These are phyloP conservation scores for Paracoccidioides lutzii DNA, from an alignment of 2,329 filamentous ascomycete species.

Conservation along the genomic window DNA sequence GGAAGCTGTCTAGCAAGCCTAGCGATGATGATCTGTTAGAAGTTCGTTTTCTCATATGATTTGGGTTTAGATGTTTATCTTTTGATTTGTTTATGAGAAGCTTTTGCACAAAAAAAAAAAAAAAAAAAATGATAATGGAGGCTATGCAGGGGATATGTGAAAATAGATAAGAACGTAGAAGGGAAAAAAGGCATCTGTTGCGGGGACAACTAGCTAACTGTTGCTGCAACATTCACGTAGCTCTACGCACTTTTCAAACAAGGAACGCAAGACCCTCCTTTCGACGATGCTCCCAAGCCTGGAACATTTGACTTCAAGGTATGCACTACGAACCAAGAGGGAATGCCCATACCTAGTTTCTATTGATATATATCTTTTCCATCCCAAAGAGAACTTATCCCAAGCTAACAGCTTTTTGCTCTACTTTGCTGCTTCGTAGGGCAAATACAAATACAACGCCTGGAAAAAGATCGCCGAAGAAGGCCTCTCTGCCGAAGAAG, in stretches of 20 bases:
- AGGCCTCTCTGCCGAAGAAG: slow-evolving; percentile 48
- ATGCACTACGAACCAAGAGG: slow-evolving; percentile 7
- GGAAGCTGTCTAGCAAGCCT: slow-evolving; percentile 24
- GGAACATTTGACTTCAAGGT: slow-evolving; percentile 32
- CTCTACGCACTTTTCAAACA: slow-evolving; percentile 31
- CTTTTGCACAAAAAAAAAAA: neutral
- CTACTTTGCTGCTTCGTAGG: slow-evolving; percentile 34
- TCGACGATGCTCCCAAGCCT: slow-evolving; percentile 19
- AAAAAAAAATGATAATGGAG: no score
- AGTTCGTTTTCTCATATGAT: slow-evolving; percentile 10
- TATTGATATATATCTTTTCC: neutral
- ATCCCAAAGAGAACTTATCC: slow-evolving; percentile 3
- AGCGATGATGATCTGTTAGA: slow-evolving; percentile 24
- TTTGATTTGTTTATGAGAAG: slow-evolving; percentile 13
- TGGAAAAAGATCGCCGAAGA: slow-evolving; percentile 62
- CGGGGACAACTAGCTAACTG: slow-evolving; percentile 4
- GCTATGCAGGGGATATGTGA: slow-evolving; percentile 6
- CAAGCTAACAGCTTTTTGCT: slow-evolving; percentile 12
- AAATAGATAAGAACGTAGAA: slow-evolving; percentile 16
- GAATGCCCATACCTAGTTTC: no score
- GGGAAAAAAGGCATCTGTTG: neutral
- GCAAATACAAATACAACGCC: slow-evolving; percentile 65
- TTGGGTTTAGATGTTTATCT: neutral
- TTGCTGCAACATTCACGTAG: slow-evolving; percentile 10
- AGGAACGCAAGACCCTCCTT: slow-evolving; percentile 19